phyloP scores from a whole-genome alignment of 768 basidiomycete species.

The Calvatia gigantea region DNA sequence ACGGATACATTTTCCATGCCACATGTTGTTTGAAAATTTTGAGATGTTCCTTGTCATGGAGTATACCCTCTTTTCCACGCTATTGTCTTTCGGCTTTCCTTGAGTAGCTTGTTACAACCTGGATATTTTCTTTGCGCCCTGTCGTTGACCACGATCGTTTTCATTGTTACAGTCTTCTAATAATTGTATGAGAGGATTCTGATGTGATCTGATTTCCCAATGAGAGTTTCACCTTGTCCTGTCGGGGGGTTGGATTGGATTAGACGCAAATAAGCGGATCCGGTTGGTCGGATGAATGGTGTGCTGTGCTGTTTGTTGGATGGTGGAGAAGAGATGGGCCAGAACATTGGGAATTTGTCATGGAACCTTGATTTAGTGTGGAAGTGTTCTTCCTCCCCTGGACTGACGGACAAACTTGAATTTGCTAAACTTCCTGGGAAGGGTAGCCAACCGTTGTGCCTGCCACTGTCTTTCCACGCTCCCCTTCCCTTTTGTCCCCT shows the following conservation, averaged over 20 bases:
- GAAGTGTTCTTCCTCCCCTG: background rate
- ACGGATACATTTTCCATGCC: conserved; percentile 21
- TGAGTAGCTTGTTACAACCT: conserved; percentile 7
- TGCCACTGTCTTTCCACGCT: background rate
- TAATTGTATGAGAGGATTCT: conserved; percentile 4
- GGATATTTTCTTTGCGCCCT: conserved; percentile 9
- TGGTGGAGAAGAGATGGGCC: background rate
- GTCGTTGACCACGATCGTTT: conserved; percentile 7
- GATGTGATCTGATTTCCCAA: conserved; percentile 7
- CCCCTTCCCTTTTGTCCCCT: conserved; percentile 3
- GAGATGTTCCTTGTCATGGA: conserved; percentile 10
- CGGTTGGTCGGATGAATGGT: background rate
- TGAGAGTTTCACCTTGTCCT: conserved; percentile 9
- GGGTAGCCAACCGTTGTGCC: background rate
- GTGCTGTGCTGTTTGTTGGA: no score
- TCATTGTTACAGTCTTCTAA: background rate
- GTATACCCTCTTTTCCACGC: conserved; percentile 23
- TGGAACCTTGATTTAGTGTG: background rate
- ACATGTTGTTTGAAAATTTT: background rate
- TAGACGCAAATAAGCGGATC: background rate
- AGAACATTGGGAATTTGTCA: conserved; percentile 3
- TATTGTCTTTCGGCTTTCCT: conserved; percentile 15
- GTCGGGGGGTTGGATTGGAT: background rate
- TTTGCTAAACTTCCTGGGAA: background rate
- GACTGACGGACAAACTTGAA: background rate